Base-by-base conservation (phyloP, 202 grass and related monocot species). In the Elaeis oleifera region DNA sequence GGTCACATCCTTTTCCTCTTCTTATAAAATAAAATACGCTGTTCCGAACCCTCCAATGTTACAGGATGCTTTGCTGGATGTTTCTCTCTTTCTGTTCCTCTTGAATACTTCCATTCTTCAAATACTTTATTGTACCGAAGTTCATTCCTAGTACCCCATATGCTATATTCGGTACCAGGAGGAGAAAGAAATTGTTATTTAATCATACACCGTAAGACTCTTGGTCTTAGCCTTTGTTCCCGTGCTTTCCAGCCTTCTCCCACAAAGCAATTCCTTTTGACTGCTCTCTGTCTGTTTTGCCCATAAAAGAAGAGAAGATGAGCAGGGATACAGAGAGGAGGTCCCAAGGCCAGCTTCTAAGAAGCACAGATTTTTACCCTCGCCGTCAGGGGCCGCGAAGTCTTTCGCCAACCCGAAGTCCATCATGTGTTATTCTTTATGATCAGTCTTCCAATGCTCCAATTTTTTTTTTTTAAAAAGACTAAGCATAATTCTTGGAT, bases 1-100 rank as follows among this genome's bases (percentile, higher is more conserved):
- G 36, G 36, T 13, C 2, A 13, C 36, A 44, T 44, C 11, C 36
- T 44, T 44, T 44, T 44, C 36, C 36, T 44, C 36, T 13, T 44
- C 36, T 13, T 13, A 44, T 44, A 44, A 44, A 44, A 44, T 44
- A 44, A 44, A 44, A 44, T 44, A 13, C 36, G 36, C 36, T 44
- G 8, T 13, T 44, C 36, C 13, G 11, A 44, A 44, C 11, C 36
- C 36, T 44, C 9, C 36, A 44, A 13, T 36, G 4, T 36, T 36
- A 7, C 8, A 36, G 79, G 58, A 57, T 70, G 32, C 66, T 66
- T 58, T 59, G 54, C 74, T 79, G 75, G 65, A 78, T 75, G 75
- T 71, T 87, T 67, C 79, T 5, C 28, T 31, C 5, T 44, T 44
- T 44, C 36, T 44, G 9, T 44, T 44, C 36, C 36, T 44, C 20